Evolutionary conservation across 495 filamentous ascomycete species (phyloP).

Genomic region (Monascus purpureus): DNA sequence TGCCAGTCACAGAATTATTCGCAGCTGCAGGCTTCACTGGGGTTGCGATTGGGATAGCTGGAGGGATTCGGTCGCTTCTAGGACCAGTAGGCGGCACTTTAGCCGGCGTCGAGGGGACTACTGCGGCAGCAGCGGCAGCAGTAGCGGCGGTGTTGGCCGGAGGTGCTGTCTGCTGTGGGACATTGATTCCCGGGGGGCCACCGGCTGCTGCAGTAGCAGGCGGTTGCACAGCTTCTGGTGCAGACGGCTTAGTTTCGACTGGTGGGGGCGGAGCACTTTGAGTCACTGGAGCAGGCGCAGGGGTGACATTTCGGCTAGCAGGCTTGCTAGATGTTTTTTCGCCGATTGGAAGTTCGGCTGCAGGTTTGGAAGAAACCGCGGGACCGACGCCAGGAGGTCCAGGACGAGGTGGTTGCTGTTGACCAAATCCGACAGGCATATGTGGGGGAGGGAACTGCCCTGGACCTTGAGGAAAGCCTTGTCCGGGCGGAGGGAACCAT

Average conservation of each 20-base stretch:
- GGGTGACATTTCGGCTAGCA: slow-evolving; percentile 19
- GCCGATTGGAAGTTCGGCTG: slow-evolving; percentile 30
- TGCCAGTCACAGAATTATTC: slow-evolving; percentile 16
- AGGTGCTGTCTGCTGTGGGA: slow-evolving; percentile 10
- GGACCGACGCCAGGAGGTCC: slow-evolving; percentile 18
- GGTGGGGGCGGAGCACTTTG: slow-evolving; percentile 39
- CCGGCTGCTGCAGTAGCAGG: slow-evolving; percentile 26
- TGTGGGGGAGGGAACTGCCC: slow-evolving; percentile 41
- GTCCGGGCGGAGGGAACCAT: slow-evolving; percentile 71
- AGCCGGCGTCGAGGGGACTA: slow-evolving; percentile 22
- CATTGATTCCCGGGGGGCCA: neutral
- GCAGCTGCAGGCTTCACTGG: slow-evolving; percentile 27
- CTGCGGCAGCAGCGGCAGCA: slow-evolving; percentile 16
- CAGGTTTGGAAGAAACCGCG: slow-evolving; percentile 16
- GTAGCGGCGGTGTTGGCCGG: slow-evolving; percentile 20
- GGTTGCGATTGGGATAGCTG: slow-evolving; percentile 45
- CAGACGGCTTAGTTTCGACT: slow-evolving; percentile 52
- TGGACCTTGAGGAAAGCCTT: slow-evolving; percentile 55
- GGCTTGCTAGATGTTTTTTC: slow-evolving; percentile 24
- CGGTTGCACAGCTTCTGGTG: slow-evolving; percentile 33
- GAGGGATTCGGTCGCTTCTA: slow-evolving; percentile 57
- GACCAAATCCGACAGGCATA: slow-evolving; percentile 37
- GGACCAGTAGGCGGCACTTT: slow-evolving; percentile 44
- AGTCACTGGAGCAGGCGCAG: slow-evolving; percentile 13
- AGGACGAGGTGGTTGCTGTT: slow-evolving; percentile 23